Conservation (phyloP, 495 filamentous ascomycete genomes). For the Collariella sp. region DNA sequence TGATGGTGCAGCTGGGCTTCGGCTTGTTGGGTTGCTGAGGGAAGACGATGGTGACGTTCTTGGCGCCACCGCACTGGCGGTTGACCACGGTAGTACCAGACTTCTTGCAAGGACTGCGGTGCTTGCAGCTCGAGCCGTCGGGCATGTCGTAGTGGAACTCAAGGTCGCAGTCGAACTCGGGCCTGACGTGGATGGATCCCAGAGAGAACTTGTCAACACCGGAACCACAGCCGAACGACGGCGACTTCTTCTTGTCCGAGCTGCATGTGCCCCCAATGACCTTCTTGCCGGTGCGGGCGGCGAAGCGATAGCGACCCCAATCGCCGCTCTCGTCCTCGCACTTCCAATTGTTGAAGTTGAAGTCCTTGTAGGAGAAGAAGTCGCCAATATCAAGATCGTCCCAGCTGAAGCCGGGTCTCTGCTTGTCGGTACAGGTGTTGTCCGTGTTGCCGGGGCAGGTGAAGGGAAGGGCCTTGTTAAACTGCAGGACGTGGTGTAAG, state of each 20-base stretch:
- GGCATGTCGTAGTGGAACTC: conserved; percentile 80
- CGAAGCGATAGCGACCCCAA: conserved; percentile 38
- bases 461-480: conserved; percentile 53
- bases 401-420: conserved; percentile 65
- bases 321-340: conserved; percentile 51
- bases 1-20: conserved; percentile 55
- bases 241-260: conserved; percentile 39
- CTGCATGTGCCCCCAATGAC: conserved; percentile 54
- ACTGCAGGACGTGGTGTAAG: conserved; percentile 30
- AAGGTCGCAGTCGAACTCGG: conserved; percentile 64
- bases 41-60: conserved; percentile 65
- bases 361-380: conserved; percentile 61
- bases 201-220: conserved; percentile 62
- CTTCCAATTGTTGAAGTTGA: conserved; percentile 63
- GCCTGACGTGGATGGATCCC: conserved; percentile 58
- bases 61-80: conserved; percentile 86
- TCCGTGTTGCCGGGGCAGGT: conserved; percentile 62
- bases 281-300: conserved; percentile 42
- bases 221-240: conserved; percentile 50
- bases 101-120: conserved; percentile 54
- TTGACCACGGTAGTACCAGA: conserved; percentile 63
- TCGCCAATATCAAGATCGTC: conserved; percentile 49
- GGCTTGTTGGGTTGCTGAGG: conserved; percentile 46
- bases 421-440: conserved; percentile 63
- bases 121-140: conserved; percentile 68